phyloP scores from a whole-genome alignment of 108 stramenopile genomes.

The Skeletonema tropicum region DNA sequence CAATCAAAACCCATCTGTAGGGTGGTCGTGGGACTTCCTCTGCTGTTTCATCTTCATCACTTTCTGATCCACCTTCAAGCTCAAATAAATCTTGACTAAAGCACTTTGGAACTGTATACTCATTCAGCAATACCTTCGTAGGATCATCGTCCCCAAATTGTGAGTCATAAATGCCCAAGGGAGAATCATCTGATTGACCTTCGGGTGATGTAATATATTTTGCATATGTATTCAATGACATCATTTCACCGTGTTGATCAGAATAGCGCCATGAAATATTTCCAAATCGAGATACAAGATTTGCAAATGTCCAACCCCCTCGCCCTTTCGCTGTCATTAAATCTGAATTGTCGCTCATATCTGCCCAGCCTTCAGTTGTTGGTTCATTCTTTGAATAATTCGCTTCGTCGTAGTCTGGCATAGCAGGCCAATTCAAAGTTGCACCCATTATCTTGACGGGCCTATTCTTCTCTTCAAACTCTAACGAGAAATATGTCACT shows the following conservation, averaged over 20 bases:
- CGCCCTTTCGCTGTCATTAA: slow-evolving; percentile 31
- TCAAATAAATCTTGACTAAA: slow-evolving; percentile 81
- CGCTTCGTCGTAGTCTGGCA: slow-evolving; percentile 46
- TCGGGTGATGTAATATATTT: slow-evolving; percentile 69
- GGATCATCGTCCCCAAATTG: slow-evolving; percentile 66
- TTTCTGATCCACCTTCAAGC: slow-evolving; percentile 28
- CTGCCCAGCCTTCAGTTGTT: slow-evolving; percentile 20
- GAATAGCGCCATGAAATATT: slow-evolving; percentile 73
- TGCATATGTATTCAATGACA: slow-evolving; percentile 66
- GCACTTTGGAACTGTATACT: slow-evolving; percentile 74
- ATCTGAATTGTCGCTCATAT: slow-evolving; percentile 17
- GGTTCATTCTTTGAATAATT: not conserved
- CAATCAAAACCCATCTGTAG: slow-evolving; percentile 86
- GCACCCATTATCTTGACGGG: slow-evolving; percentile 73
- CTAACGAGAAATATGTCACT: slow-evolving; percentile 51
- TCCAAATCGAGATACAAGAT: slow-evolving; percentile 63
- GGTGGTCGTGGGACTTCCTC: slow-evolving; percentile 57
- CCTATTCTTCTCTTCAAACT: slow-evolving; percentile 67
- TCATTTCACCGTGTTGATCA: slow-evolving; percentile 81
- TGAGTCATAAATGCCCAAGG: slow-evolving; percentile 85
- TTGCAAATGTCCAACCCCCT: slow-evolving; percentile 61
- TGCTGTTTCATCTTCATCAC: slow-evolving; percentile 4
- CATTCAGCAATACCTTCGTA: slow-evolving; percentile 47
- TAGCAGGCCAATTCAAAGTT: slow-evolving; percentile 68
- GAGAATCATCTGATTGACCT: slow-evolving; percentile 74